Evolutionary conservation across 1,284 basidiomycete genomes (phyloP).

Genomic region (Omphalotus olearius): DNA sequence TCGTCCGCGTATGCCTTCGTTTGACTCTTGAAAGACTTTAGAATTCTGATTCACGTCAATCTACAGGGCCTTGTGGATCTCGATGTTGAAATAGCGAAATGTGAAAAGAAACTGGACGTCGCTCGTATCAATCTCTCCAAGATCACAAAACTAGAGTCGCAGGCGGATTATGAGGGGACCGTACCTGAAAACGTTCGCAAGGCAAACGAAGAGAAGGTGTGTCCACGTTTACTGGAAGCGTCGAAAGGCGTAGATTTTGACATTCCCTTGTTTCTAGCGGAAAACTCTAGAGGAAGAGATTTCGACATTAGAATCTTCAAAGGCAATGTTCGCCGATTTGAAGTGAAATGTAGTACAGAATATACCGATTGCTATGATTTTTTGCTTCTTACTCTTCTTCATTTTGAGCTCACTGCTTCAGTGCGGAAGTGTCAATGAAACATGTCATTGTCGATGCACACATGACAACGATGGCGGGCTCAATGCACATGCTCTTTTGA

Average conservation of each 20-base stretch:
- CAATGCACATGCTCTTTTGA: too few relatives aligned
- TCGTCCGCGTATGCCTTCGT: constrained; percentile 65
- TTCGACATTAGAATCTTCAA: constrained; percentile 51
- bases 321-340: constrained; percentile 55
- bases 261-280: constrained; percentile 34
- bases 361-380: too few relatives aligned
- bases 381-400: too few relatives aligned
- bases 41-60: not conserved
- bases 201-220: constrained; percentile 78
- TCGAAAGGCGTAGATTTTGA: constrained; percentile 17
- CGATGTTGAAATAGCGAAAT: constrained; percentile 80
- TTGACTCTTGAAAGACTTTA: not conserved
- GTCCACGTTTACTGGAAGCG: constrained; percentile 13
- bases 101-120: constrained; percentile 81
- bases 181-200: constrained; percentile 76
- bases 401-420: too few relatives aligned
- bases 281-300: constrained; percentile 65
- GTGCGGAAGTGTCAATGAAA: too few relatives aligned
- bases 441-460: too few relatives aligned
- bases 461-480: too few relatives aligned
- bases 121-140: constrained; percentile 71
- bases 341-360: constrained; percentile 25
- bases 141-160: constrained; percentile 68
- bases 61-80: constrained; percentile 80
- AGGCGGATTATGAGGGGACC: constrained; percentile 74